phyloP scores from a whole-genome alignment of 805 yeast genomes.

The Ascoidea asiatica region DNA sequence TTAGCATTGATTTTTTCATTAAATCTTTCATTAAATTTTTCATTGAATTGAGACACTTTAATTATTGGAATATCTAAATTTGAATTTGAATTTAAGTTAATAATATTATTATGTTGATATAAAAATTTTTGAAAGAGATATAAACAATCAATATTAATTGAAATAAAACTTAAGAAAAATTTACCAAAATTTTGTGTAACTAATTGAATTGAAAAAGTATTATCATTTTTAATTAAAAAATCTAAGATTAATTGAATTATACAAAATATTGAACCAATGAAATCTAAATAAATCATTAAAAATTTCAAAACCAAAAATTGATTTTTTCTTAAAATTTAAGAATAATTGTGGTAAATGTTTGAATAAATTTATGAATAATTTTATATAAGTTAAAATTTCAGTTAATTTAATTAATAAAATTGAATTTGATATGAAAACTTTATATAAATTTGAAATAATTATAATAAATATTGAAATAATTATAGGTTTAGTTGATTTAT shows the following conservation, averaged over 20 bases:
- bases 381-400: slow-evolving; percentile 8
- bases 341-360: slow-evolving; percentile 10
- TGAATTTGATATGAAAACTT: slow-evolving; percentile 6
- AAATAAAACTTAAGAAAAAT: slow-evolving; percentile 9
- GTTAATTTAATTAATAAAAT: slow-evolving; percentile 6
- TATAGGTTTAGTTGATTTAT: slow-evolving; percentile 5
- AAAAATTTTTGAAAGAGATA: slow-evolving; percentile 9
- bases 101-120: too few species aligned
- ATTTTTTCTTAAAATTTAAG: slow-evolving; percentile 9
- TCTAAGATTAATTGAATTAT: slow-evolving; percentile 7
- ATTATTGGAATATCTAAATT: too few species aligned
- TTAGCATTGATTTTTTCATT: too few species aligned
- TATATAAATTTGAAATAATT: slow-evolving; percentile 2
- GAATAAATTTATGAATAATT: slow-evolving; percentile 9
- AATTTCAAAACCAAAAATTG: slow-evolving; percentile 10
- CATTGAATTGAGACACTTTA: too few species aligned
- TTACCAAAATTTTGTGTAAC: slow-evolving; percentile 10
- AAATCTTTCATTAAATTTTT: too few species aligned
- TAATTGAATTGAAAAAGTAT: slow-evolving; percentile 4
- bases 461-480: slow-evolving; percentile 1
- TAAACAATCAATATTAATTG: slow-evolving; percentile 9
- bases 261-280: slow-evolving; percentile 7
- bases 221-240: slow-evolving; percentile 6
- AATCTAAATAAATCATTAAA: slow-evolving; percentile 6
- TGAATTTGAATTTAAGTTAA: too few species aligned